Evolutionary conservation across 108 stramenopile genomes (phyloP).

Genomic region (Pseudonitzschia delicatissima): DNA sequence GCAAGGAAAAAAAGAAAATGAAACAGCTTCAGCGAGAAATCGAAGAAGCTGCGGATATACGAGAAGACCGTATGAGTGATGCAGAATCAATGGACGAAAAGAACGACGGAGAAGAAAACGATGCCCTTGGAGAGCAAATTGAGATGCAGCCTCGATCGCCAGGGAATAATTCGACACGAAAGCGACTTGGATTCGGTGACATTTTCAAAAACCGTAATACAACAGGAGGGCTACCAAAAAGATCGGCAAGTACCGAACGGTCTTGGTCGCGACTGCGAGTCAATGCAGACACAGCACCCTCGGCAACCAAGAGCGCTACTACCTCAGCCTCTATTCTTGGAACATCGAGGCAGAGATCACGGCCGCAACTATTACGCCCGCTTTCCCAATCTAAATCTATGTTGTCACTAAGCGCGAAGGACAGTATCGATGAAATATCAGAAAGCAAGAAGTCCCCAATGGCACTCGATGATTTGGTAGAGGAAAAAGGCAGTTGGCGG

Average conservation of each 20-base stretch:
- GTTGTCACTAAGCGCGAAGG: background rate
- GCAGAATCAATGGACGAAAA: background rate
- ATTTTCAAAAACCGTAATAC: background rate
- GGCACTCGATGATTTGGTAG: background rate
- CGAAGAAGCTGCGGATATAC: slow-evolving; percentile 17
- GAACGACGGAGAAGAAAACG: background rate
- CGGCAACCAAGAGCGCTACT: background rate
- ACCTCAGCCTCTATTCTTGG: background rate
- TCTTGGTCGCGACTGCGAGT: background rate
- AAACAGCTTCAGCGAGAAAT: slow-evolving; percentile 64
- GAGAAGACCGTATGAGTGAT: background rate
- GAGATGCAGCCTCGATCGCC: background rate
- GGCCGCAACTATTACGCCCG: background rate
- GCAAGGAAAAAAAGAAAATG: slow-evolving; percentile 53
- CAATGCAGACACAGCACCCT: background rate
- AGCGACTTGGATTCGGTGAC: slow-evolving; percentile 1
- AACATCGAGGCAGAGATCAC: background rate
- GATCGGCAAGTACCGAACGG: background rate
- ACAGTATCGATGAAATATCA: background rate
- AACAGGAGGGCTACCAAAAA: background rate
- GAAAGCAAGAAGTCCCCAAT: background rate
- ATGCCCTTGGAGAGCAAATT: background rate
- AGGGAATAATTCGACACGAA: background rate
- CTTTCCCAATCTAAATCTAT: slow-evolving; percentile 9
- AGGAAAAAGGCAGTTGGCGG: no score